These are phyloP conservation scores for Mesostigma viride DNA, from an alignment of 139 green algal species.

Conservation along the genomic window DNA sequence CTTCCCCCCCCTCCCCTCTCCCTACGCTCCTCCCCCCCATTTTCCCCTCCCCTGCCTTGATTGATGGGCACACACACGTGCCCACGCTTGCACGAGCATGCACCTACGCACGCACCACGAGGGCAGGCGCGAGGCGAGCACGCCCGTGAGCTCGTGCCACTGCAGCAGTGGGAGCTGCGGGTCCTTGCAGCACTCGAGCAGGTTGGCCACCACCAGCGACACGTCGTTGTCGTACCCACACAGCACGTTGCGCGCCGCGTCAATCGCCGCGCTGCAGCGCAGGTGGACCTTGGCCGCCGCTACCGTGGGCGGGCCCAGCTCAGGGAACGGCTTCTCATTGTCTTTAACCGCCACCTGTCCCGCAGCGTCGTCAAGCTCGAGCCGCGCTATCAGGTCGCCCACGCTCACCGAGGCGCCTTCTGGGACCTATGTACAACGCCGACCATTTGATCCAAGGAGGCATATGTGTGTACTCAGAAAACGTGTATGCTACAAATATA, in stretches of 20 bases:
- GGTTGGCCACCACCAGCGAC: conserved; percentile 39
- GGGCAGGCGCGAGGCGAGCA: conserved; percentile 59
- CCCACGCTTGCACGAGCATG: no score
- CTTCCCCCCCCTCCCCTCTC: no score
- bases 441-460: no score
- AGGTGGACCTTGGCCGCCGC: conserved; percentile 21
- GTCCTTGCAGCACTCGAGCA: conserved; percentile 64
- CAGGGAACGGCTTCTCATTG: conserved; percentile 30
- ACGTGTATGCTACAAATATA: background rate
- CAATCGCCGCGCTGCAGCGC: conserved; percentile 12
- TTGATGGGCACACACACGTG: no score
- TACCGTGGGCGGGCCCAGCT: conserved; percentile 22
- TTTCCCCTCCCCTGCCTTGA: no score
- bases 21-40: no score
- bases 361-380: conserved; percentile 34
- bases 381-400: conserved; percentile 30
- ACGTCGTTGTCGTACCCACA: conserved; percentile 24
- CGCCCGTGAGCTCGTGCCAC: conserved; percentile 62
- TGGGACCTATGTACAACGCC: no score
- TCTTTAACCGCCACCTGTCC: conserved; percentile 12
- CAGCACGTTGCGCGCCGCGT: conserved; percentile 17
- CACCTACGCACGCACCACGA: no score
- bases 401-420: no score
- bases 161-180: conserved; percentile 65
- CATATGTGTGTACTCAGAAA: background rate